Evolutionary conservation across 768 basidiomycete genomes (phyloP).

Genomic region (Rhodotorula paludigena): DNA sequence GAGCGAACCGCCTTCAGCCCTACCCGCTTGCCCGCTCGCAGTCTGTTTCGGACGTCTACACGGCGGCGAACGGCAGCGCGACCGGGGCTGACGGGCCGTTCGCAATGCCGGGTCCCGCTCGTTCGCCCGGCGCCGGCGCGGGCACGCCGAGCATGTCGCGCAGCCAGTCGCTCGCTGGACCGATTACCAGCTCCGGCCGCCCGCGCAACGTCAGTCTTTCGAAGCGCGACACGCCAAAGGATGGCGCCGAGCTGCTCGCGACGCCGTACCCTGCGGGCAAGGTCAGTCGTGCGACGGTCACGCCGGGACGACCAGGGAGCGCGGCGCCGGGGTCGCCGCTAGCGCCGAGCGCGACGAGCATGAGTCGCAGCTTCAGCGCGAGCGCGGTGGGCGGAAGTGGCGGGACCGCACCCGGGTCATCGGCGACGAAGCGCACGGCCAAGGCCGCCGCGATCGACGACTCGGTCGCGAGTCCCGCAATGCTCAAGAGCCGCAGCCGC

Average conservation of each 20-base stretch:
- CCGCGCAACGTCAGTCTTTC: not conserved
- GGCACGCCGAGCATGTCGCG: slow-evolving; percentile 11
- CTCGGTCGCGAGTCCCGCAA: slow-evolving; percentile 31
- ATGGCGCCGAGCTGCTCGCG: slow-evolving; percentile 3
- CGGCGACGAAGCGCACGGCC: slow-evolving; percentile 3
- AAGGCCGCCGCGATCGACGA: slow-evolving; percentile 18
- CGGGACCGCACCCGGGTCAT: not conserved
- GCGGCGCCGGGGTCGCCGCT: slow-evolving; percentile 15
- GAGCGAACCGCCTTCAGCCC: slow-evolving; percentile 2
- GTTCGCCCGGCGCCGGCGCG: not conserved
- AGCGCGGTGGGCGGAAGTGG: slow-evolving; percentile 18
- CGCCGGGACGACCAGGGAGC: not conserved
- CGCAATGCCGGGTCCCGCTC: no score
- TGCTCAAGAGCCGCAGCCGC: slow-evolving; percentile 33
- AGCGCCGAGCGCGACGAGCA: slow-evolving; percentile 5
- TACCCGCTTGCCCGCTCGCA: slow-evolving; percentile 32
- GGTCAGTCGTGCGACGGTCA: not conserved
- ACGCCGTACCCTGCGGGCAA: not conserved
- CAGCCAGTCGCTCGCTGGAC: slow-evolving; percentile 19
- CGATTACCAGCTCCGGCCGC: not conserved
- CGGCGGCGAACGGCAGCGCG: not conserved
- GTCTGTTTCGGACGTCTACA: slow-evolving; percentile 5
- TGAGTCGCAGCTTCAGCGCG: slow-evolving; percentile 30
- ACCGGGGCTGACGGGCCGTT: no score
- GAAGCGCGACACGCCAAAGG: not conserved